phyloP scores from a whole-genome alignment of 2,329 filamentous ascomycete species.

The Daldinia eschscholtzii region DNA sequence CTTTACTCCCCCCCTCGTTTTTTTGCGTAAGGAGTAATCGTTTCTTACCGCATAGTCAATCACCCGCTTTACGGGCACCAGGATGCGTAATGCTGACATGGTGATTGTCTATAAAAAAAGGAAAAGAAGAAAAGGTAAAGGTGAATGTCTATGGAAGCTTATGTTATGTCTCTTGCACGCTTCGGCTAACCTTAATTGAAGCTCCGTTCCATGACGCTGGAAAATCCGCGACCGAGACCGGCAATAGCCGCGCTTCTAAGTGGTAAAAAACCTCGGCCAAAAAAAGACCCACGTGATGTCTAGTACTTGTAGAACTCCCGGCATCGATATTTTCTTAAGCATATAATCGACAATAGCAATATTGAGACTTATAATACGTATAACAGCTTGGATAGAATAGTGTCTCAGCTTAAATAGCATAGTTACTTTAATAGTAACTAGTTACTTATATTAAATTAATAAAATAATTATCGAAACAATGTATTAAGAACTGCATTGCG shows the following conservation, averaged over 20 bases:
- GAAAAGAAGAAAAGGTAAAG: not conserved
- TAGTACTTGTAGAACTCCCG: not conserved
- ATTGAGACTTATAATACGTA: not conserved
- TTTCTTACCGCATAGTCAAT: constrained; percentile 84
- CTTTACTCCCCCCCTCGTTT: not conserved
- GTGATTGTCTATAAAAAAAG: constrained; percentile 20
- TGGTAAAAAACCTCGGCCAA: constrained; percentile 33
- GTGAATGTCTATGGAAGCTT: constrained; percentile 11
- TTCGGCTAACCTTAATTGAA: constrained; percentile 19
- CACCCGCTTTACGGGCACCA: constrained; percentile 85
- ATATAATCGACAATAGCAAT: not conserved
- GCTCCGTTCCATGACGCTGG: constrained; percentile 49
- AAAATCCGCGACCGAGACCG: constrained; percentile 50
- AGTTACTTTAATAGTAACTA: no score
- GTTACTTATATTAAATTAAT: no score
- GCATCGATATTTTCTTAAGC: not conserved
- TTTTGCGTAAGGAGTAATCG: constrained; percentile 13
- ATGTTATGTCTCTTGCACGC: constrained; percentile 19
- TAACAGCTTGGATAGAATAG: not conserved
- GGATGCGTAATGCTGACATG: constrained; percentile 78
- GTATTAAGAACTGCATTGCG: no score
- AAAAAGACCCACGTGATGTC: constrained; percentile 40
- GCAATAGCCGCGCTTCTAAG: constrained; percentile 47
- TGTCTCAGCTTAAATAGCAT: not conserved
- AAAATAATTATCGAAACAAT: no score